Evolutionary conservation across 352 stramenopile species (phyloP), one percentile per base, ranked within the genome.

Genomic region (Pythium aquatile): DNA sequence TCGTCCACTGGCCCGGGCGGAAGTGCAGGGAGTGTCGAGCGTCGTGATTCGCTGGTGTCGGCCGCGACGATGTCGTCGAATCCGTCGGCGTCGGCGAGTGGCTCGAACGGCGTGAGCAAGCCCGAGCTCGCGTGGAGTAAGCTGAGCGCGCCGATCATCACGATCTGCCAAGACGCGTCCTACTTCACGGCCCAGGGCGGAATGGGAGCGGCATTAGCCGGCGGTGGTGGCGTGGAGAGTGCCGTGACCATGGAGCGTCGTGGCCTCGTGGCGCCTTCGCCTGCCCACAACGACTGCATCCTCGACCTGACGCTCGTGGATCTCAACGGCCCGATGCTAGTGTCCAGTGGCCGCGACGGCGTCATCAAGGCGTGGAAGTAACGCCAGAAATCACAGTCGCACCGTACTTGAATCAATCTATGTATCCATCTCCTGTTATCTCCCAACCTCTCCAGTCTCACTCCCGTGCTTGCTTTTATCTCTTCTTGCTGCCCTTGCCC

Each of bases 321-420:
- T 54, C 78, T 97, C 51, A 94, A 96, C 44, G 84, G 81, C 7
- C 89, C 89, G 17, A 89, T 96, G 69, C 71, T 99, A 26, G 86
- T 99, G 29, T 98, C 95, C 17, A 91, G 88, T 61, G 94, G 89
- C 30, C 83, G 96, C 53, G 97, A 99, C 77, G 94, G 93, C 32
- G 90, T 97, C 66, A 97, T 99, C 64, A 99, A 99, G 75, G 76
- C 98, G 54, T 99, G 94, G 94, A 93, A 96, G 58, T 99, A 74
- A 74, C 3, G 7, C 24, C 11, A 30, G n/a, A 9, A 24, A n/a
- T 47, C 10, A 47, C 40, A 47, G 14, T 26, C 16, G 40, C 20
- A 24, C 20, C 20, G 16, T 24, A 24, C 17, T 20, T 26, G 39
- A 24, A 35, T 55, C 20, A 35, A 46, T 59, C 33, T 58, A 30